A percentile compares a stretch with the other conserved stretches of the same genome.
phyloP scores from a whole-genome alignment of 306 rosid species.

The Prunus fruticosa region DNA sequence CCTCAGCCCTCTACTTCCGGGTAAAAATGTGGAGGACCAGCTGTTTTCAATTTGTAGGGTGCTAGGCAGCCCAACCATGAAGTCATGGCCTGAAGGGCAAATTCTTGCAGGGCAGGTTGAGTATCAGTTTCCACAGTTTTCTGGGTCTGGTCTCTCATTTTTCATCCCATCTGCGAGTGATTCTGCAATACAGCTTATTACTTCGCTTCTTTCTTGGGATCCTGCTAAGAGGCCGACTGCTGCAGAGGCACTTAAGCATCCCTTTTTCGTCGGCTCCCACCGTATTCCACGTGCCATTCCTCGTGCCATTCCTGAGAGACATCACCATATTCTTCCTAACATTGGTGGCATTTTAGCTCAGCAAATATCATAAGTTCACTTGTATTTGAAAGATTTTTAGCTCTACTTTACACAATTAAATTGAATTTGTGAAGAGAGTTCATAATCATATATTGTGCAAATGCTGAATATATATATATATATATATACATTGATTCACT shows the following conservation, averaged over 20 bases:
- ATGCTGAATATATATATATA: no score
- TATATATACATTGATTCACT: no score
- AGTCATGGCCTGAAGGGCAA: neutral
- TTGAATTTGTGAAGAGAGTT: no score
- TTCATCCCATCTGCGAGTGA: neutral
- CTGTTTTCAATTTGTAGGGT: neutral
- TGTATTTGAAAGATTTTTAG: no score
- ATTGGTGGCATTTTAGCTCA: no score
- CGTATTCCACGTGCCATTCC: neutral
- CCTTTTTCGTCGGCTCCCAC: neutral
- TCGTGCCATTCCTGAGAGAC: neutral
- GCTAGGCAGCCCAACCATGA: neutral
- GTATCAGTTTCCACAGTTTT: neutral
- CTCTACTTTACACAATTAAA: no score
- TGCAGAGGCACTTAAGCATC: neutral
- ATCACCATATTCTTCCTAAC: no score
- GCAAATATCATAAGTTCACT: no score
- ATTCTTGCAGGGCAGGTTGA: neutral
- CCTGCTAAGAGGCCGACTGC: neutral
- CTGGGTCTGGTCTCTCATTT: neutral
- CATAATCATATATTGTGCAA: no score
- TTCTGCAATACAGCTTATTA: neutral
- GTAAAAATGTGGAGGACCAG: rapidly evolving
- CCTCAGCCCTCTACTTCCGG: neutral
- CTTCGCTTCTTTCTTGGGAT: neutral